phyloP scores from a whole-genome alignment of 805 yeast genomes.

The Metschnikowia lachancei region DNA sequence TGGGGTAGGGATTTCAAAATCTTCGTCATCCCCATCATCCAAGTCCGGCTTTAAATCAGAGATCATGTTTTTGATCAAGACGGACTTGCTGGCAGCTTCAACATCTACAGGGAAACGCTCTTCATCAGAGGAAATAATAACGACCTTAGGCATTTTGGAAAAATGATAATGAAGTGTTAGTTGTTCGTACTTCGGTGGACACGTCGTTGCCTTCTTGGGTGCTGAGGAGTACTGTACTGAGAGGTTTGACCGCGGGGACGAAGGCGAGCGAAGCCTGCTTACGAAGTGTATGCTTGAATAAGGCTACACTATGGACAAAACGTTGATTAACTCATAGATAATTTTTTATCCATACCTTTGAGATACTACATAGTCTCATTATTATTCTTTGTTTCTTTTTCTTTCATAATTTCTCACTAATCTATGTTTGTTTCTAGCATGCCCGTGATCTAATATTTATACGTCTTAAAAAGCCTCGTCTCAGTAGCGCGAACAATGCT shows the following conservation, averaged over 20 bases:
- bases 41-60: constrained; percentile 65
- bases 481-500: background rate
- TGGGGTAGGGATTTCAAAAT: constrained; percentile 82
- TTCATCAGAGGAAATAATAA: constrained; percentile 74
- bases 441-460: background rate
- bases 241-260: background rate
- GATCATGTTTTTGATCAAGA: constrained; percentile 81
- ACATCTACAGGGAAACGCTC: constrained; percentile 74
- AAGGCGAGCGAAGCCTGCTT: background rate
- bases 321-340: background rate
- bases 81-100: constrained; percentile 82
- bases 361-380: too few relatives aligned
- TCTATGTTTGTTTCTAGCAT: background rate
- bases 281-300: background rate
- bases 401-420: background rate
- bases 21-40: constrained; percentile 51
- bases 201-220: background rate
- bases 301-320: too few relatives aligned
- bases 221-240: background rate
- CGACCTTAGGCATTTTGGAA: constrained; percentile 38
- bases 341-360: background rate
- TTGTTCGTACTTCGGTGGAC: too few relatives aligned
- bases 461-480: background rate
- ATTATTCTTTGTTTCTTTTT: background rate
- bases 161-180: too few relatives aligned